Conservation (phyloP, 805 yeast species). For the Myxozyma nipponensis region DNA sequence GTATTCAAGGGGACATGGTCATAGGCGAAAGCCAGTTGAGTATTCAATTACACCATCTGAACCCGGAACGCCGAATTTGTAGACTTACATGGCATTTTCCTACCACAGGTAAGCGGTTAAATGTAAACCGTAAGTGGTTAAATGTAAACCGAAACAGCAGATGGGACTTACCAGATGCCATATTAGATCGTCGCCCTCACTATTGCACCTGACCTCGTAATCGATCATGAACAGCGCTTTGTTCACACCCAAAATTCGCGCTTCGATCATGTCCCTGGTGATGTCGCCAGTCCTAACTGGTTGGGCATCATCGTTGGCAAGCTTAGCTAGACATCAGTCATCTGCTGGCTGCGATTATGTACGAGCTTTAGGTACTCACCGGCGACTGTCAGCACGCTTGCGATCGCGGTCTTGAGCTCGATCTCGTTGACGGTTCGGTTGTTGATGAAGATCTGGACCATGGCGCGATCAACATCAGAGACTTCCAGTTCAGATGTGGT, state of each 20-base stretch:
- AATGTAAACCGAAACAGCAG: background rate
- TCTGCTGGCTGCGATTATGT: background rate
- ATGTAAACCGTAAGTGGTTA: background rate
- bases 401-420: constrained; percentile 9
- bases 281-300: constrained; percentile 4
- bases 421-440: constrained; percentile 5
- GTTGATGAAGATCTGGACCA: constrained; percentile 18
- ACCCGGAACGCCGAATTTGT: too few relatives aligned
- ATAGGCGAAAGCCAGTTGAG: background rate
- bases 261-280: constrained; percentile 16
- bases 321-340: background rate
- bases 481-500: too few relatives aligned
- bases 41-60: too few relatives aligned
- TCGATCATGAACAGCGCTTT: constrained; percentile 14
- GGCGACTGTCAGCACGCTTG: constrained; percentile 11
- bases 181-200: background rate
- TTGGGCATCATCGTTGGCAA: background rate
- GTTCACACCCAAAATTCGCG: constrained; percentile 9
- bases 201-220: constrained; percentile 18
- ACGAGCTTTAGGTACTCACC: constrained; percentile 4
- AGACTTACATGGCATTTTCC: too few relatives aligned
- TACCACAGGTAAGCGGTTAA: background rate
- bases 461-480: constrained; percentile 19
- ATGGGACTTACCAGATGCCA: constrained; percentile 25
- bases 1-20: constrained; percentile 3